Percentiles rank a stretch among this genome's conserved stretches.
Evolutionary conservation across 2,329 filamentous ascomycete genomes (phyloP).

Genomic region (Colletotrichum sp.): DNA sequence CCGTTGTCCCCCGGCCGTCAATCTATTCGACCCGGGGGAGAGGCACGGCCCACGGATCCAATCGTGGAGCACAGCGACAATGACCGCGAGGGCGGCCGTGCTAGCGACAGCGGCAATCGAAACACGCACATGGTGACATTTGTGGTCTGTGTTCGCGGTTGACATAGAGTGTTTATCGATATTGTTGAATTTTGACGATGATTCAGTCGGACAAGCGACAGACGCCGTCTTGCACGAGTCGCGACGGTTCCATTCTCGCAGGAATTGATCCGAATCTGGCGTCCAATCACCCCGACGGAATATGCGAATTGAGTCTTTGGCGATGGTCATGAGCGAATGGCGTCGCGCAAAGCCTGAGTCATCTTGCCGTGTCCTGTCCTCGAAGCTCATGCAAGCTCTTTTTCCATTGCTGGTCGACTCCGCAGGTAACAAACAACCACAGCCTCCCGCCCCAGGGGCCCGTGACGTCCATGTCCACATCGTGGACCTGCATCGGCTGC

Average conservation of each 20-base stretch:
- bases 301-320: not conserved
- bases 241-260: not conserved
- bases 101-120: slow-evolving; percentile 14
- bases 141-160: not conserved
- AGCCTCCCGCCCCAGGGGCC: not conserved
- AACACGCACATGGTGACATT: slow-evolving; percentile 6
- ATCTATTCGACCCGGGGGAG: not conserved
- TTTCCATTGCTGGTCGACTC: not conserved
- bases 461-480: not conserved
- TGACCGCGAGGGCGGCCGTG: slow-evolving; percentile 4
- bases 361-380: not conserved
- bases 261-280: not conserved
- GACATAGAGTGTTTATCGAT: not conserved
- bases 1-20: not conserved
- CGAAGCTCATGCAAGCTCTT: slow-evolving; percentile 10
- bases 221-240: not conserved
- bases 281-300: not conserved
- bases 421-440: not conserved
- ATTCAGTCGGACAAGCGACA: slow-evolving; percentile 11
- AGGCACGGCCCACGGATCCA: not conserved
- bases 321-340: not conserved
- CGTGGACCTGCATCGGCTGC: not conserved
- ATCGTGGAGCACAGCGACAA: not conserved
- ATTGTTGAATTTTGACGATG: not conserved
- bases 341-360: slow-evolving; percentile 2